Conservation (phyloP, 78 protist genomes). For the Cavenderia fasciculata region DNA sequence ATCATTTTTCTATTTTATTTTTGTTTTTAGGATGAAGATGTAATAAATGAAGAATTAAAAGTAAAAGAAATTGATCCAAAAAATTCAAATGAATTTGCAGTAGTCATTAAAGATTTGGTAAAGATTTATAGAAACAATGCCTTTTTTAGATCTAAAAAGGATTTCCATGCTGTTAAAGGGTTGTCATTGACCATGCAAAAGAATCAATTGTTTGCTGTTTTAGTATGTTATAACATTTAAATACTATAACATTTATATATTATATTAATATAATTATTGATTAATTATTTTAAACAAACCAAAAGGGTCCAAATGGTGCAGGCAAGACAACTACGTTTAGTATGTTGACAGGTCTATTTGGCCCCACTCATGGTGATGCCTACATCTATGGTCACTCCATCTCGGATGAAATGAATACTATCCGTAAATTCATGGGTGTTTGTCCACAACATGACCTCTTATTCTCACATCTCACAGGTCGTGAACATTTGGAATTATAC, state of each 20-base stretch:
- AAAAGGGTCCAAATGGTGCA: constrained; percentile 62
- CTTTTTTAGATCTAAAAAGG: constrained; percentile 19
- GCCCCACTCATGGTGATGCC: constrained; percentile 75
- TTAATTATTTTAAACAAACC: too few relatives aligned
- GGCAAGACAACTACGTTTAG: constrained; percentile 85
- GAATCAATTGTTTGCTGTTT: constrained; percentile 38
- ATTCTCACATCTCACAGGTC: constrained; percentile 77
- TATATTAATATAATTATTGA: too few relatives aligned
- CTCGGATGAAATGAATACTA: constrained; percentile 10
- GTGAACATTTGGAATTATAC: constrained; percentile 78
- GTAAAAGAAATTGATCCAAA: neutral
- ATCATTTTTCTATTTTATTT: too few relatives aligned
- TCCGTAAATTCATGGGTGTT: constrained; percentile 74
- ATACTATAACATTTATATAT: too few relatives aligned
- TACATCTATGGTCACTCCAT: constrained; percentile 27
- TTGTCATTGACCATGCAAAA: constrained; percentile 52
- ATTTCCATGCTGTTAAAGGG: constrained; percentile 54
- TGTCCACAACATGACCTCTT: constrained; percentile 86
- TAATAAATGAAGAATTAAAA: neutral
- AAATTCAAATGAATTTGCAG: constrained; percentile 10
- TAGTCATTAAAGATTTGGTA: constrained; percentile 33
- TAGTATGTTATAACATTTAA: too few relatives aligned
- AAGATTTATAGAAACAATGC: constrained; percentile 31
- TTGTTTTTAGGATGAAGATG: constrained; percentile 77
- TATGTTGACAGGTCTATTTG: constrained; percentile 86